Conservation (phyloP, 2,329 filamentous ascomycete species). For the Paraphoma chrysanthemicola region DNA sequence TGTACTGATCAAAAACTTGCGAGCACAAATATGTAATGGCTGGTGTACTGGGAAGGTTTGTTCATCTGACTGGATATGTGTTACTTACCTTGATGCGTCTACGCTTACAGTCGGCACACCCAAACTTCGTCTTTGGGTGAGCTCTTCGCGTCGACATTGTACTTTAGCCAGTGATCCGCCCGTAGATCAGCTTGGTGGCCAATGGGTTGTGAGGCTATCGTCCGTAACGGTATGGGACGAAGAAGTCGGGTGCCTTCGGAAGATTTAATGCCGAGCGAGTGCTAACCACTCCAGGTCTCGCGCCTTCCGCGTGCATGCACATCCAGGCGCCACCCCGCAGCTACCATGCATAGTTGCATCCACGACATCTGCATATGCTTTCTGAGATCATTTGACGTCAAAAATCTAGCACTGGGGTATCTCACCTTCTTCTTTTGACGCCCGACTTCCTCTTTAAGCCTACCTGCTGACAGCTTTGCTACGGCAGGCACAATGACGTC, state of each 20-base stretch:
- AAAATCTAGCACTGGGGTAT: neutral
- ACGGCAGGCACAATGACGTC: slow-evolving; percentile 29
- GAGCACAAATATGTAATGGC: neutral
- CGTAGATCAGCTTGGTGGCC: neutral
- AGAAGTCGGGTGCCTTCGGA: neutral
- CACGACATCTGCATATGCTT: neutral
- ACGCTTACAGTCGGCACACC: slow-evolving; percentile 24
- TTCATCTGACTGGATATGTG: neutral
- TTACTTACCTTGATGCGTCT: slow-evolving; percentile 23
- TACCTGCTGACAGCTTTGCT: slow-evolving; percentile 10
- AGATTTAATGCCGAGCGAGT: neutral
- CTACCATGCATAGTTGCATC: neutral
- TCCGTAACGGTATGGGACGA: neutral
- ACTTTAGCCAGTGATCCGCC: neutral
- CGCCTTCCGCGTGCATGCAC: neutral
- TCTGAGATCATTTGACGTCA: neutral
- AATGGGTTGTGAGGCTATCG: neutral
- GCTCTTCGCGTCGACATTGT: slow-evolving; percentile 13
- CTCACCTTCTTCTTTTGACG: slow-evolving; percentile 16
- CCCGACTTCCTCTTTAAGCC: neutral
- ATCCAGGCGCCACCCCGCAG: neutral
- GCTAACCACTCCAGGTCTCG: neutral
- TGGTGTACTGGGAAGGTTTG: too few relatives aligned
- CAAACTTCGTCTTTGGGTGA: slow-evolving; percentile 18
- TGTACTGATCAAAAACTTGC: slow-evolving; percentile 2